phyloP scores from a whole-genome alignment of 495 filamentous ascomycete species.

The Penicillium malachiteum region DNA sequence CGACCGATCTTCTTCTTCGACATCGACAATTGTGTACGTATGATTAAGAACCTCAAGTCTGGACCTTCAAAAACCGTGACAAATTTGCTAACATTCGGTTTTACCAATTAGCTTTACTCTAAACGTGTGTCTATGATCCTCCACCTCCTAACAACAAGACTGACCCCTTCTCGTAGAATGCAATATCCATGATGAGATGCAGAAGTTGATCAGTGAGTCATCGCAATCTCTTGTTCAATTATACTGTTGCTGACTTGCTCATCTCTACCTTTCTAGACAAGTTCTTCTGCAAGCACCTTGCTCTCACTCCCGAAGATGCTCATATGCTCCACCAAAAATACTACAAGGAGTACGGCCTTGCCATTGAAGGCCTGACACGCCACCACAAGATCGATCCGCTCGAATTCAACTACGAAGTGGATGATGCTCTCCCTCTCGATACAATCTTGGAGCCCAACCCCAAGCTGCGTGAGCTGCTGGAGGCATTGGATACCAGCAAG shows the following conservation, averaged over 20 bases:
- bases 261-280: conserved; percentile 45
- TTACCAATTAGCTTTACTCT: conserved; percentile 49
- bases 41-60: not conserved
- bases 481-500: conserved; percentile 74
- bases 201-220: conserved; percentile 57
- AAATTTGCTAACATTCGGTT: conserved; percentile 9
- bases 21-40: conserved; percentile 91
- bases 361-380: conserved; percentile 90
- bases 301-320: conserved; percentile 70
- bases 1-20: conserved; percentile 81
- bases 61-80: not conserved
- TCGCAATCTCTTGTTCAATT: not conserved
- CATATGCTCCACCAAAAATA: conserved; percentile 81
- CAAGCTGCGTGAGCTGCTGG: conserved; percentile 69
- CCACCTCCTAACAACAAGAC: not conserved
- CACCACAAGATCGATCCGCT: conserved; percentile 95
- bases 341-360: conserved; percentile 92
- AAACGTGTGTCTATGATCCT: conserved; percentile 34
- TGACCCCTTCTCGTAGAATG: conserved; percentile 43
- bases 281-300: conserved; percentile 80
- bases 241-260: conserved; percentile 1
- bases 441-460: conserved; percentile 74
- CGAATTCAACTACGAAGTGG: conserved; percentile 90
- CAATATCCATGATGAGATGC: conserved; percentile 74
- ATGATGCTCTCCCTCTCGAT: conserved; percentile 92